A percentile compares a stretch with the other conserved stretches of the same genome.
Conservation (phyloP, 257 asterid species). For the Capsicum chinense region DNA sequence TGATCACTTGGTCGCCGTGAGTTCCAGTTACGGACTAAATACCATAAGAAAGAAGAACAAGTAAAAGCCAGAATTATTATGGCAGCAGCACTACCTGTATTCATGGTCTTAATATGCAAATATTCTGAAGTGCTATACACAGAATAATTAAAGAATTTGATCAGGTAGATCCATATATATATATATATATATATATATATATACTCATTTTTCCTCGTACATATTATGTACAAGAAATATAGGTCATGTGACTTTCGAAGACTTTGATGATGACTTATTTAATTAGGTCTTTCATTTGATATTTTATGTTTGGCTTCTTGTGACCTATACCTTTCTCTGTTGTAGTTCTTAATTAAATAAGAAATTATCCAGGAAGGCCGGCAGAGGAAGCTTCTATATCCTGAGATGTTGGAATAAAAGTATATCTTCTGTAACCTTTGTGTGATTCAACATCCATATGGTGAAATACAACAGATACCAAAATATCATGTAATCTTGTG, state of each 20-base stretch:
- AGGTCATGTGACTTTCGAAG: no score
- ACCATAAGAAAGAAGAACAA: neutral
- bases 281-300: neutral
- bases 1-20: neutral
- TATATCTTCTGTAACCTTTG: neutral
- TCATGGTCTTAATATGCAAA: neutral
- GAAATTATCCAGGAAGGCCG: neutral
- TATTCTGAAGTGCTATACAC: neutral
- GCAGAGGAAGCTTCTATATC: constrained; percentile 18
- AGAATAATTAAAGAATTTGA: neutral
- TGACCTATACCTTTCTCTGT: neutral
- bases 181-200: neutral
- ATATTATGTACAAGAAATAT: no score
- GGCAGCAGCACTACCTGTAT: neutral
- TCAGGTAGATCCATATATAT: no score
- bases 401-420: neutral
- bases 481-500: no score
- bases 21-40: neutral
- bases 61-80: neutral
- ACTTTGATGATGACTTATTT: no score
- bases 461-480: no score
- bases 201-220: neutral
- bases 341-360: neutral
- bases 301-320: neutral
- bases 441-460: neutral